Percentiles rank a stretch among this genome's conserved stretches.
These are phyloP conservation scores for Acanthamoeba polyphaga DNA, from an alignment of 208 protist species.

Conservation along the genomic window DNA sequence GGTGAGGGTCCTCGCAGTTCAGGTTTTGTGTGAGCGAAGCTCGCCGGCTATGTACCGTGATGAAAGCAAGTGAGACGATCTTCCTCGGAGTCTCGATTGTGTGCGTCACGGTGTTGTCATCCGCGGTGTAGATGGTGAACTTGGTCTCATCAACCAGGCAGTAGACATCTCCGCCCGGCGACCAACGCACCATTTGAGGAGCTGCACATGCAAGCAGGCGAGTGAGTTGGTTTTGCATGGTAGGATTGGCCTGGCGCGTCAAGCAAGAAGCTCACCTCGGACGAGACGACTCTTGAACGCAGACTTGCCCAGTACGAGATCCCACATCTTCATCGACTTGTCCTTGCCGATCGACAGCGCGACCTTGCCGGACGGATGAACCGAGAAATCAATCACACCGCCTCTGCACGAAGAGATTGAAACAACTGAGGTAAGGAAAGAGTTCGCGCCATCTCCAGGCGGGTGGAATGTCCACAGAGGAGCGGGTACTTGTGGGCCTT, in stretches of 20 bases:
- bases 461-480: neutral
- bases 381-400: constrained; percentile 34
- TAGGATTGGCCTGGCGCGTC: neutral
- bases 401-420: neutral
- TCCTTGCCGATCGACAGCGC: constrained; percentile 61
- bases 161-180: constrained; percentile 18
- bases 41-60: neutral
- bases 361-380: constrained; percentile 39
- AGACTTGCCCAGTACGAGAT: constrained; percentile 9
- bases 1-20: neutral
- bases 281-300: constrained; percentile 31
- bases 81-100: constrained; percentile 20
- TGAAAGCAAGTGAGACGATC: constrained; percentile 23
- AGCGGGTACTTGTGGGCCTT: constrained; percentile 41
- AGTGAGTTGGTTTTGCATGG: neutral
- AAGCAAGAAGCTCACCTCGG: neutral
- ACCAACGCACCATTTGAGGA: constrained; percentile 46
- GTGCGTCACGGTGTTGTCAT: neutral
- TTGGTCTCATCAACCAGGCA: neutral
- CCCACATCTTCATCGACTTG: constrained; percentile 65
- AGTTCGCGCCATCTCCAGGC: no score
- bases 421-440: neutral
- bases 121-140: constrained; percentile 19
- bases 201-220: neutral
- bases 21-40: no score